phyloP scores from a whole-genome alignment of 495 filamentous ascomycete genomes.

The Thozetella sp. region DNA sequence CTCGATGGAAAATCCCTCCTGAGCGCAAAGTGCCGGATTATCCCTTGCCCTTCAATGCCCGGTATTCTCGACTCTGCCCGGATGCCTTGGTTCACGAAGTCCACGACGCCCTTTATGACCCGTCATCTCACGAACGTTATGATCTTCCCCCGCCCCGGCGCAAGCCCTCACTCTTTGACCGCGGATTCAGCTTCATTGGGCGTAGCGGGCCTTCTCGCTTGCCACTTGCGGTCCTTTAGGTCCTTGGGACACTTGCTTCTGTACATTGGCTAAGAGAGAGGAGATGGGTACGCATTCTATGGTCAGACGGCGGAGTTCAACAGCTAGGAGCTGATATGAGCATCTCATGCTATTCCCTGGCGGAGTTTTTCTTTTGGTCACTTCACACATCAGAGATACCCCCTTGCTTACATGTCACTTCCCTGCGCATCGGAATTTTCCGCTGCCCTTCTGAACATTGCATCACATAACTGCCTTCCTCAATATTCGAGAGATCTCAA shows the following conservation, averaged over 20 bases:
- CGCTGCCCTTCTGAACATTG: neutral
- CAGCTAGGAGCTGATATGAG: neutral
- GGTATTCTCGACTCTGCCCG: neutral
- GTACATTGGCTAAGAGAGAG: no score
- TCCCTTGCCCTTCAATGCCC: neutral
- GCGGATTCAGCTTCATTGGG: no score
- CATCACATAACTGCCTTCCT: neutral
- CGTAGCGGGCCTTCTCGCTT: no score
- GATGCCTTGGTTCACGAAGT: neutral
- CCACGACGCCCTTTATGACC: neutral
- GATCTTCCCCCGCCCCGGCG: neutral
- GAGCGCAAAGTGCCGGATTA: neutral
- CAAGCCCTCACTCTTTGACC: neutral
- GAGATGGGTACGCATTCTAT: neutral
- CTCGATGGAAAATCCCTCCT: slow-evolving; percentile 33
- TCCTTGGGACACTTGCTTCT: no score
- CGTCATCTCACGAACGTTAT: neutral
- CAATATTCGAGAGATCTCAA: neutral
- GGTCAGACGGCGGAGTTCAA: neutral
- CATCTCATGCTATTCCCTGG: neutral
- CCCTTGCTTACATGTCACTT: slow-evolving; percentile 14
- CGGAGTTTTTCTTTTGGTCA: slow-evolving; percentile 18
- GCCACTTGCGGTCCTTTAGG: no score
- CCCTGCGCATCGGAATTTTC: neutral
- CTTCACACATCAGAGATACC: slow-evolving; percentile 34